Evolutionary conservation across 768 basidiomycete genomes (phyloP), one percentile per base, ranked within the genome.

Genomic region (Podaxis mareebaensis): DNA sequence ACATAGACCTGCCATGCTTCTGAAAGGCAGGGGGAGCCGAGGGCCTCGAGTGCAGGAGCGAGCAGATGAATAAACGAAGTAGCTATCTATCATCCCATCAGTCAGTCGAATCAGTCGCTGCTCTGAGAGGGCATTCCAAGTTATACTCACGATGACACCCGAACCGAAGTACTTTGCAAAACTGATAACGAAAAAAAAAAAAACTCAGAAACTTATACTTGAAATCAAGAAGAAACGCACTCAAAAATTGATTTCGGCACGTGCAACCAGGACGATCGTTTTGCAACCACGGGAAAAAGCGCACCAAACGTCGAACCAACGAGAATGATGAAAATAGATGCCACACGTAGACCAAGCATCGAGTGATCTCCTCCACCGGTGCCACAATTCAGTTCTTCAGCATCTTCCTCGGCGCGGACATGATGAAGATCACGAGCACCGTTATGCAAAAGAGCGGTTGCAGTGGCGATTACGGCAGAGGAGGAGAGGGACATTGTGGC

Each of bases 141-240:
- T 56, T 13, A 44, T 42, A 78, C 88, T 68, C 63, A 92, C 91
- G 68, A 93, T 93, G 54, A 93, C 91, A 26, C 94, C 94, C 13
- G 92, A 93, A 28, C 94, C 94, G 75, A 96, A 95, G 55, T 90
- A 94, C 74, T 93, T 95, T 36, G 91, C 89, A 72, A 95, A 92
- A 56, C 90, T 91, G 38, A 12, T 38, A 38, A 30, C n/a, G 20
- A 17, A 10, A 3, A 63, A 20, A 24, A 46, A 46, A 20, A 20
- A n/a, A 46, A n/a, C 3, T 20, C 44, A 71, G 65, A 53, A 17
- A 64, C 38, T 38, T 54, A 22, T 17, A 28, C n/a, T 12, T 39
- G 22, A 22, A 59, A 51, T 4, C 44, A 55, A 39, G 20, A 38
- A 48, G 52, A 57, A 49, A 75, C 90, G 30, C 59, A 92, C 92